Conservation (phyloP, 257 asterid genomes). For the Nicotiana tabacum region DNA sequence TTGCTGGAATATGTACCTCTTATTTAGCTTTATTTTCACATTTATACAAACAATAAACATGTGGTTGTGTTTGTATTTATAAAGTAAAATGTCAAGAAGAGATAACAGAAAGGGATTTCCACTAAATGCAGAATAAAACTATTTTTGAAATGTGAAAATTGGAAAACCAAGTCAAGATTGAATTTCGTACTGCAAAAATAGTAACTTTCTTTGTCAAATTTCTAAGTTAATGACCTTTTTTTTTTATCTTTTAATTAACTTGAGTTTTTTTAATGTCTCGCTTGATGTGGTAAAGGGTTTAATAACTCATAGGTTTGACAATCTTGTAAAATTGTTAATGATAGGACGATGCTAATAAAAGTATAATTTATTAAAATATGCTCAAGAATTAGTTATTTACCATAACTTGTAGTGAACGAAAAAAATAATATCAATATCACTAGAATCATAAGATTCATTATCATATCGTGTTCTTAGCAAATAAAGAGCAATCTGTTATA, state of each 20-base stretch:
- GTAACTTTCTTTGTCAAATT: background rate
- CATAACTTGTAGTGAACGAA: background rate
- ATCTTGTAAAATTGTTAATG: background rate
- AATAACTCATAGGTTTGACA: background rate
- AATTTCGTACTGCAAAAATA: background rate
- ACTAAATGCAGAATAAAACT: background rate
- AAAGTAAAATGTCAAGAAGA: background rate
- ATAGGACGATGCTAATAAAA: too few relatives aligned
- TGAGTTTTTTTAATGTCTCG: background rate
- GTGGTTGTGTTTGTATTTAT: background rate
- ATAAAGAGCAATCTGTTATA: background rate
- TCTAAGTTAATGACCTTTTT: background rate
- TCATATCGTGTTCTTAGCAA: background rate
- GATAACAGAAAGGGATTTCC: background rate
- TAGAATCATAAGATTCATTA: background rate
- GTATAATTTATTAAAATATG: background rate
- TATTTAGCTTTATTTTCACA: background rate
- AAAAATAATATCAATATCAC: background rate
- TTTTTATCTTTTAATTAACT: background rate
- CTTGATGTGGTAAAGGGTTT: background rate
- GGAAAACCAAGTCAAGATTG: background rate
- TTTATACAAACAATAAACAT: background rate
- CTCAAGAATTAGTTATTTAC: background rate
- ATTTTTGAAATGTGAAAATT: background rate
- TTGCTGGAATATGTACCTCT: background rate